Percentiles rank a stretch among this genome's conserved stretches.
Conservation (phyloP, 257 asterid genomes). For the Fraxinus anomala region DNA sequence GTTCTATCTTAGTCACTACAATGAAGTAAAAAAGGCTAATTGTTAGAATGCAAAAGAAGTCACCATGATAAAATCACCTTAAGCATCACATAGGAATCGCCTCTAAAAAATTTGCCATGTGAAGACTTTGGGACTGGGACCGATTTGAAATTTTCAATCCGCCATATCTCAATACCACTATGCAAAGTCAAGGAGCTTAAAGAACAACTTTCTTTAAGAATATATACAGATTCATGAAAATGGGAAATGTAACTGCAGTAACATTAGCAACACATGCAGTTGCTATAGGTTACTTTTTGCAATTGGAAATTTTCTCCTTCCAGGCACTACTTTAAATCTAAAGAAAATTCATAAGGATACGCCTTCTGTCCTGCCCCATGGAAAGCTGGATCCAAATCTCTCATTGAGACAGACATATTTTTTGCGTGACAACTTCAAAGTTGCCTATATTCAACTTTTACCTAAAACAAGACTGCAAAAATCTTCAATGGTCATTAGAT, state of each 20-base stretch:
- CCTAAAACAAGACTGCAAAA: slow-evolving; percentile 39
- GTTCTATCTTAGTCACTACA: slow-evolving; percentile 2
- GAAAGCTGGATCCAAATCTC: slow-evolving; percentile 88
- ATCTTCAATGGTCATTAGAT: slow-evolving; percentile 1
- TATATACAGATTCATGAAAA: slow-evolving; percentile 24
- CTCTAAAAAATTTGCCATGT: slow-evolving; percentile 77
- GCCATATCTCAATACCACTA: slow-evolving; percentile 94
- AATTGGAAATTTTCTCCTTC: slow-evolving; percentile 4
- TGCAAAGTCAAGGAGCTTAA: slow-evolving; percentile 57
- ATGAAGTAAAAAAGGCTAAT: slow-evolving; percentile 10
- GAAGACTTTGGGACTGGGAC: slow-evolving; percentile 68
- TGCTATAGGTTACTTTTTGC: neutral
- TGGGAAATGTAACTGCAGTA: slow-evolving; percentile 13
- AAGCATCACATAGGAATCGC: slow-evolving; percentile 81
- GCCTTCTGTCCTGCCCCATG: slow-evolving; percentile 96
- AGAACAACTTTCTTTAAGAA: slow-evolving; percentile 15
- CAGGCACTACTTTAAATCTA: slow-evolving; percentile 12
- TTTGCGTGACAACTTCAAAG: slow-evolving; percentile 28
- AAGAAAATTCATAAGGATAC: slow-evolving; percentile 61
- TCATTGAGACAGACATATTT: slow-evolving; percentile 88
- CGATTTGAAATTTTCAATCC: slow-evolving; percentile 78
- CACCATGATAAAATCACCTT: slow-evolving; percentile 50
- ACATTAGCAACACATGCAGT: neutral
- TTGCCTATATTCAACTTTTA: slow-evolving; percentile 23
- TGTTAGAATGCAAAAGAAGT: neutral